These are phyloP conservation scores for Globisporangium canariense DNA, from an alignment of 352 stramenopile genomes.

Conservation along the genomic window DNA sequence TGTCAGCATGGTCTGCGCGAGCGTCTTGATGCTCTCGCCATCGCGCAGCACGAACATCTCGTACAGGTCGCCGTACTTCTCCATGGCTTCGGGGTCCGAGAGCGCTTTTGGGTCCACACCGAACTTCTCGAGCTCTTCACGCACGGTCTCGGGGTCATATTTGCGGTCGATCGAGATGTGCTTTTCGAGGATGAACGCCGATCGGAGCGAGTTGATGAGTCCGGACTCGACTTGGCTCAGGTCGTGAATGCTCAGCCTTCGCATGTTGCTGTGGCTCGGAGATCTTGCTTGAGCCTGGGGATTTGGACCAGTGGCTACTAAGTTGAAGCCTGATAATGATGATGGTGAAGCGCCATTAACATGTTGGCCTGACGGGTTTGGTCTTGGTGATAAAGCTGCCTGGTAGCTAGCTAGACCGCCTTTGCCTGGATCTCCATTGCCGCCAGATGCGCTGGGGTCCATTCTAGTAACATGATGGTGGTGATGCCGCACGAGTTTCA, in stretches of 20 bases:
- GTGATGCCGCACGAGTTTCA: constrained; percentile 19
- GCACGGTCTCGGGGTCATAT: constrained; percentile 30
- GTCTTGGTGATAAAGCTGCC: not conserved
- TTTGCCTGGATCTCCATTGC: not conserved
- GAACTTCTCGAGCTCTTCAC: constrained; percentile 58
- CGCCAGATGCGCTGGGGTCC: not conserved
- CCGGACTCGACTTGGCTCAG: constrained; percentile 43
- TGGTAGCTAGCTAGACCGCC: not conserved
- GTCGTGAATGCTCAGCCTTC: constrained; percentile 39
- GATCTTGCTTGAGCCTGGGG: not conserved
- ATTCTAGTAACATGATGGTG: not conserved
- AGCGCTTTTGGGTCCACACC: constrained; percentile 25
- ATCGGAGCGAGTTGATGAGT: constrained; percentile 54
- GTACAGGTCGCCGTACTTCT: constrained; percentile 56
- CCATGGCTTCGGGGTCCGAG: constrained; percentile 19
- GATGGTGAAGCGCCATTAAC: not conserved
- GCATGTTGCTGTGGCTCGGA: constrained; percentile 28
- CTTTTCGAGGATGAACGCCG: constrained; percentile 69
- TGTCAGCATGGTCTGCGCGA: constrained; percentile 50
- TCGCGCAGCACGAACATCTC: constrained; percentile 68
- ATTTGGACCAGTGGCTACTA: not conserved
- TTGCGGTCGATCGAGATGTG: constrained; percentile 59
- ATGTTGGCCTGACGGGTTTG: not conserved
- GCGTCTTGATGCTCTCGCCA: constrained; percentile 57
- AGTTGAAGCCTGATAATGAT: not conserved